Evolutionary conservation across 2,329 filamentous ascomycete species (phyloP).

Genomic region (Myriosclerotinia curreyana): DNA sequence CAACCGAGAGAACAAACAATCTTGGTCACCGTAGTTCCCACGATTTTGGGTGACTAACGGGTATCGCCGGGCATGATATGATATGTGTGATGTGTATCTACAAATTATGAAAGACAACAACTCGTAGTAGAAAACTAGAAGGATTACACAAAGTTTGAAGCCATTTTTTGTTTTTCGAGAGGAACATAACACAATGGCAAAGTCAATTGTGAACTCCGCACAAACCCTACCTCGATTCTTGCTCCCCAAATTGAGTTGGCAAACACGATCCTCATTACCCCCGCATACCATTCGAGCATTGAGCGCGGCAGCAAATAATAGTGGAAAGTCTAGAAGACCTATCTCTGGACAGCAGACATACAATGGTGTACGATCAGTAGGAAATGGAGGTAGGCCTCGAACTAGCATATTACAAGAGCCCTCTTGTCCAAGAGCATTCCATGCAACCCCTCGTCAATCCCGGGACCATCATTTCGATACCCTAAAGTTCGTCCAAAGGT

Average conservation of each 20-base stretch:
- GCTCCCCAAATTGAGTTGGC: conserved; percentile 39
- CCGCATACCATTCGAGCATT: conserved; percentile 30
- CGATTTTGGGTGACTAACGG: conserved; percentile 5
- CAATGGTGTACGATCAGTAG: neutral
- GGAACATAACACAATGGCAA: conserved; percentile 33
- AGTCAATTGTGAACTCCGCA: conserved; percentile 28
- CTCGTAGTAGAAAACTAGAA: neutral
- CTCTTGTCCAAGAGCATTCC: conserved; percentile 52
- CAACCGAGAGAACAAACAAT: conserved; percentile 21
- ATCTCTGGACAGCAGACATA: neutral
- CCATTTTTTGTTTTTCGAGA: neutral
- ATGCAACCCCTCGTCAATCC: conserved; percentile 57
- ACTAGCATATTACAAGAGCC: conserved; percentile 28
- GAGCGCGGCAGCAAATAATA: conserved; percentile 26
- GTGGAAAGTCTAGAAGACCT: conserved; percentile 20
- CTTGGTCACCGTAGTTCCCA: conserved; percentile 18
- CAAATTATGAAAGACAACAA: neutral
- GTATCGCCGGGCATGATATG: neutral
- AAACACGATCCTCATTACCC: conserved; percentile 25
- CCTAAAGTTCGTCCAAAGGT: conserved; percentile 88
- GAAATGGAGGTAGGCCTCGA: neutral
- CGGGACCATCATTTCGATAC: conserved; percentile 98
- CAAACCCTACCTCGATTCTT: conserved; percentile 37
- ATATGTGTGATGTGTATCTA: neutral
- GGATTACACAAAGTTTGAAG: neutral